These are phyloP conservation scores for Clonostachys solani DNA, from an alignment of 2,329 filamentous ascomycete genomes.

Conservation along the genomic window DNA sequence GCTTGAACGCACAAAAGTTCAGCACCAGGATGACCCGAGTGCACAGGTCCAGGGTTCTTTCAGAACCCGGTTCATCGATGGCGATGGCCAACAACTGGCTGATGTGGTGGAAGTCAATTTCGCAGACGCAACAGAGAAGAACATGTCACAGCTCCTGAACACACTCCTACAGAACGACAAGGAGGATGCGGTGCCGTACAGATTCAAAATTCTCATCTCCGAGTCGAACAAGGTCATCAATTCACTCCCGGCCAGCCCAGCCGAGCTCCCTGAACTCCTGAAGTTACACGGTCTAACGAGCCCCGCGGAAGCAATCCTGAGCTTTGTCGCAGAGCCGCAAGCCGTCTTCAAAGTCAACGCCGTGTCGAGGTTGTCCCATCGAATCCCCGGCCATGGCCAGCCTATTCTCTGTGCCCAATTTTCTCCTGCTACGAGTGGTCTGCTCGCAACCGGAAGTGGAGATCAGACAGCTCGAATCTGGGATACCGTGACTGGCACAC, in stretches of 20 bases:
- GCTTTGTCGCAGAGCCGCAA: slow-evolving; percentile 68
- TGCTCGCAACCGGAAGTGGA: slow-evolving; percentile 83
- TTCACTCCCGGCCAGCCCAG: slow-evolving; percentile 36
- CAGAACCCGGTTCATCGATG: slow-evolving; percentile 84
- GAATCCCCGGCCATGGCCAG: slow-evolving; percentile 87
- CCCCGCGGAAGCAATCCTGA: slow-evolving; percentile 50
- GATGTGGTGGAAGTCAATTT: slow-evolving; percentile 72
- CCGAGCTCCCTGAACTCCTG: slow-evolving; percentile 50
- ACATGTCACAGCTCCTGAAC: slow-evolving; percentile 83
- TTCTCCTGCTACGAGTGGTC: slow-evolving; percentile 70
- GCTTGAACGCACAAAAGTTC: slow-evolving; percentile 65
- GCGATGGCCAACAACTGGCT: slow-evolving; percentile 67
- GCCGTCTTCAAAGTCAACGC: slow-evolving; percentile 91
- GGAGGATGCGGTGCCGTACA: slow-evolving; percentile 58
- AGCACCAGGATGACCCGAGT: slow-evolving; percentile 62
- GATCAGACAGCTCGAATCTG: slow-evolving; percentile 90
- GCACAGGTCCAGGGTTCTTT: slow-evolving; percentile 67
- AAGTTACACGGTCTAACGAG: slow-evolving; percentile 52
- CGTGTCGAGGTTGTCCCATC: slow-evolving; percentile 83
- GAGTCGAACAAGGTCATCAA: slow-evolving; percentile 48
- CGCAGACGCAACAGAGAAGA: slow-evolving; percentile 81
- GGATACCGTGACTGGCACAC: slow-evolving; percentile 92
- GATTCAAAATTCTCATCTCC: slow-evolving; percentile 56
- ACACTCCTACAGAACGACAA: slow-evolving; percentile 52
- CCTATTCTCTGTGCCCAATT: slow-evolving; percentile 85